Evolutionary conservation across 176 grass and related monocot genomes (phyloP), one percentile per base, ranked within the genome.

Genomic region (Musa schizocarpa): DNA sequence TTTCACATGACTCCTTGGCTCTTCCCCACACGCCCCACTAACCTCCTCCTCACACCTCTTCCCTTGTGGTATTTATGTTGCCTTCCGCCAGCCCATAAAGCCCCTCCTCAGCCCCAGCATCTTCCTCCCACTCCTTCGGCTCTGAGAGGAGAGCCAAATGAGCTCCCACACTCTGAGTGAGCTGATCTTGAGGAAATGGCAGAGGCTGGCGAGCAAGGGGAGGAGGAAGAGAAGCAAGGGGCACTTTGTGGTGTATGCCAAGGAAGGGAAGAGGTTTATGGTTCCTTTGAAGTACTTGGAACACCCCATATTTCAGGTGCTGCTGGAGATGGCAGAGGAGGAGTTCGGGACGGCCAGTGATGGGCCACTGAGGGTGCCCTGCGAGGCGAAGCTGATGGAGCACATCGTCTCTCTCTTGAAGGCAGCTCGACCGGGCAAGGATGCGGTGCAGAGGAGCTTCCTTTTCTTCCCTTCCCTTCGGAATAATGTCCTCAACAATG

Each of bases 241-340:
- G 22, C 70, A 75, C 78, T 80, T 80, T 61, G 70, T 84, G 66
- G 82, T 84, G 57, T 84, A 84, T 29, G 70, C 82, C 27, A 84
- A 80, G 49, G 77, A 58, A 53, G 82, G 69, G 50, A 80, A 57
- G 54, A 57, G 76, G 13, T 79, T 74, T 68, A 77, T 80, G 69
- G 77, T 80, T 69, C 76, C 82, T 59, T 22, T 80, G 69, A 75
- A 64, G 66, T 81, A 66, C 51, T 22, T 84, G 20, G 27, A 75
- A 27, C 83, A 85, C 68, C 73, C 65, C 24, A 74, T 82, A 4
- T 82, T 80, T 66, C 77, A 76, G 68, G 83, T 85, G 78, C 63
- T 85, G 77, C 52, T 85, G 63, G 83, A 85, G 43, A 85, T 85
- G 71, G 83, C 83, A 13, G 83, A 85, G 56, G 83, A 85, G 53